Conservation (phyloP, 1,284 basidiomycete genomes). For the Cystobasidium sp. region DNA sequence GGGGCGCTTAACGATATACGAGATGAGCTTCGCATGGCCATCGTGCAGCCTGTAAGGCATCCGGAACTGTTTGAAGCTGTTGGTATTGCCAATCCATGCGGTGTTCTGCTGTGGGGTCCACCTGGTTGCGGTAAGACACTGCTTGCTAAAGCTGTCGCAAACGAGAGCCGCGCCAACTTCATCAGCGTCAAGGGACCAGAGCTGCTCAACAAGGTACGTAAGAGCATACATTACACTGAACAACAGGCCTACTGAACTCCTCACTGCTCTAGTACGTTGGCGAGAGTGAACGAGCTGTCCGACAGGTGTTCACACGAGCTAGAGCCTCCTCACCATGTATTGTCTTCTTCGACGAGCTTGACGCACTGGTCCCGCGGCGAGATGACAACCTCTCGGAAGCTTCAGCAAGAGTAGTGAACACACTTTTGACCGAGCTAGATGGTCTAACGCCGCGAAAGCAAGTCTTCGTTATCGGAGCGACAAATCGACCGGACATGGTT, state of each 20-base stretch:
- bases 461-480: conserved; percentile 95
- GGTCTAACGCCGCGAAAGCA: conserved; percentile 86
- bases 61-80: conserved; percentile 86
- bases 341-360: conserved; percentile 95
- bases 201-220: conserved; percentile 83
- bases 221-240: not conserved
- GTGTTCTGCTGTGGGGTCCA: conserved; percentile 96
- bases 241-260: not conserved
- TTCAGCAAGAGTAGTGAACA: conserved; percentile 96
- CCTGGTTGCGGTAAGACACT: conserved; percentile 97
- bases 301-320: conserved; percentile 89
- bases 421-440: conserved; percentile 92
- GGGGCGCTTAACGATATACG: conserved; percentile 85
- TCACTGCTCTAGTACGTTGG: conserved; percentile 79
- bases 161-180: conserved; percentile 91
- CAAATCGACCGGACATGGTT: conserved; percentile 98
- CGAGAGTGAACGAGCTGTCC: conserved; percentile 91
- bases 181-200: conserved; percentile 98
- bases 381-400: conserved; percentile 94
- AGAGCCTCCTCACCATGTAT: conserved; percentile 86
- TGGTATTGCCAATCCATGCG: conserved; percentile 83
- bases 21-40: conserved; percentile 94
- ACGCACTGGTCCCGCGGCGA: conserved; percentile 89
- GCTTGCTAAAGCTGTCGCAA: conserved; percentile 94
- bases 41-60: conserved; percentile 89